A percentile compares a stretch with the other conserved stretches of the same genome.
These are phyloP conservation scores for Neofusicoccum sp. DNA, from an alignment of 2,329 filamentous ascomycete genomes.

Conservation along the genomic window DNA sequence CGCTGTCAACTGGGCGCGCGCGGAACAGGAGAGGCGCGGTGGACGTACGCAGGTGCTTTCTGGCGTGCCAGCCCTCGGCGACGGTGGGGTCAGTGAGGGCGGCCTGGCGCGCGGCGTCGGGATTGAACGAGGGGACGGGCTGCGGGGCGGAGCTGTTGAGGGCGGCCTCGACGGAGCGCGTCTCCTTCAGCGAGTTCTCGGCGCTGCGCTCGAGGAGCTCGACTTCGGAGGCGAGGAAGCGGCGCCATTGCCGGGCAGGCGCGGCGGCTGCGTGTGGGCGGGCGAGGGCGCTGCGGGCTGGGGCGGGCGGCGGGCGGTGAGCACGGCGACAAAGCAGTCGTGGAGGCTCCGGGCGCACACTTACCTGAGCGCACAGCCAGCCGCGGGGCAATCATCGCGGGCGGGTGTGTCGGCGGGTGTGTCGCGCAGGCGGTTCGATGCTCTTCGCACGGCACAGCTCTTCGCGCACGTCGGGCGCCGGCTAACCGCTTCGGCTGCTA, in stretches of 20 bases:
- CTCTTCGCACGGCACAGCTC: background rate
- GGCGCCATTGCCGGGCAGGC: constrained; percentile 27
- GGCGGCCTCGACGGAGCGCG: constrained; percentile 38
- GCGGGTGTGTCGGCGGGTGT: background rate
- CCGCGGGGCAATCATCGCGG: constrained; percentile 48
- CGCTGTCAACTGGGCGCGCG: constrained; percentile 8
- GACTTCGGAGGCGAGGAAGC: constrained; percentile 37
- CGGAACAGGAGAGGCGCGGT: background rate
- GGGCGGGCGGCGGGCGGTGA: constrained; percentile 8
- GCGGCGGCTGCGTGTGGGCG: constrained; percentile 6
- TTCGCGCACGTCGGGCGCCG: background rate
- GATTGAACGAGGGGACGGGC: constrained; percentile 28
- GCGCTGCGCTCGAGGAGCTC: constrained; percentile 36
- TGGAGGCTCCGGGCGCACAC: background rate
- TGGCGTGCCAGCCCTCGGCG: constrained; percentile 47
- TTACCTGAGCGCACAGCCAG: constrained; percentile 45
- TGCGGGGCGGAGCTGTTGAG: constrained; percentile 30
- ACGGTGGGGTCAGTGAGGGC: constrained; percentile 27
- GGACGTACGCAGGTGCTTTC: constrained; percentile 43
- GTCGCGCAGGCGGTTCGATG: background rate
- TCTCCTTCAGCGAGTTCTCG: constrained; percentile 34
- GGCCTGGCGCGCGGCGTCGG: constrained; percentile 26
- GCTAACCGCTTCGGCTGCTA: background rate
- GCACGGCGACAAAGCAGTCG: constrained; percentile 11
- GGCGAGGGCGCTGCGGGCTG: constrained; percentile 41